Evolutionary conservation across 1,284 basidiomycete genomes (phyloP).

Genomic region (Puccinia hordei): DNA sequence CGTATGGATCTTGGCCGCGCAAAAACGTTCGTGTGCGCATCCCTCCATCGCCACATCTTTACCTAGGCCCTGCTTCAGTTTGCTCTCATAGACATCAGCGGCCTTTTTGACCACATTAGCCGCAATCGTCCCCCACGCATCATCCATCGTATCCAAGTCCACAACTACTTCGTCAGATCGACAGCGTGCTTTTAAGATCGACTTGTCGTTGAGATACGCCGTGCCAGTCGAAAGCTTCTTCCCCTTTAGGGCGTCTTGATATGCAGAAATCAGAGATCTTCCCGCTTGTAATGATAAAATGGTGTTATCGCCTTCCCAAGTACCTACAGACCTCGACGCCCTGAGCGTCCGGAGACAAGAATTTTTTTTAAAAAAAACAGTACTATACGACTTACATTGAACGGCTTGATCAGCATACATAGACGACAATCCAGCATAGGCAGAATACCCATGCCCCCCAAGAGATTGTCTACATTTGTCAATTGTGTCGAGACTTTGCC

Average conservation of each 20-base stretch:
- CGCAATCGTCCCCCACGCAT: conserved; percentile 57
- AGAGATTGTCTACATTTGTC: conserved; percentile 65
- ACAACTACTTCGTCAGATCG: conserved; percentile 55
- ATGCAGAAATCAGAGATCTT: conserved; percentile 58
- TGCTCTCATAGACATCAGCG: conserved; percentile 56
- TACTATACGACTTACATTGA: conserved; percentile 59
- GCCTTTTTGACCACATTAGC: conserved; percentile 59
- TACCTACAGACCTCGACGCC: conserved; percentile 49
- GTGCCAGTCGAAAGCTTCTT: conserved; percentile 56
- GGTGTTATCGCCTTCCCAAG: conserved; percentile 59
- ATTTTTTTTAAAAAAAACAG: neutral
- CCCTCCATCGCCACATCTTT: conserved; percentile 59
- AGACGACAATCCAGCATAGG: conserved; percentile 64
- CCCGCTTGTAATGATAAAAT: conserved; percentile 59
- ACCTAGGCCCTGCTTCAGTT: conserved; percentile 55
- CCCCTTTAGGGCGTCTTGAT: conserved; percentile 57
- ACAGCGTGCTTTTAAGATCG: conserved; percentile 55
- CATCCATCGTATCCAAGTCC: conserved; percentile 58
- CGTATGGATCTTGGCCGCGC: conserved; percentile 59
- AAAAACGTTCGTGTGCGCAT: conserved; percentile 59
- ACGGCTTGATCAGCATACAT: conserved; percentile 66
- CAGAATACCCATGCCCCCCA: conserved; percentile 66
- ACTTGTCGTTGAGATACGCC: conserved; percentile 58
- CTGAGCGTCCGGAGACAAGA: conserved; percentile 32
- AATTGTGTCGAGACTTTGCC: conserved; percentile 65